Evolutionary conservation across 768 basidiomycete genomes (phyloP), one percentile per base, ranked within the genome.

Genomic region (Mycena vitilis): DNA sequence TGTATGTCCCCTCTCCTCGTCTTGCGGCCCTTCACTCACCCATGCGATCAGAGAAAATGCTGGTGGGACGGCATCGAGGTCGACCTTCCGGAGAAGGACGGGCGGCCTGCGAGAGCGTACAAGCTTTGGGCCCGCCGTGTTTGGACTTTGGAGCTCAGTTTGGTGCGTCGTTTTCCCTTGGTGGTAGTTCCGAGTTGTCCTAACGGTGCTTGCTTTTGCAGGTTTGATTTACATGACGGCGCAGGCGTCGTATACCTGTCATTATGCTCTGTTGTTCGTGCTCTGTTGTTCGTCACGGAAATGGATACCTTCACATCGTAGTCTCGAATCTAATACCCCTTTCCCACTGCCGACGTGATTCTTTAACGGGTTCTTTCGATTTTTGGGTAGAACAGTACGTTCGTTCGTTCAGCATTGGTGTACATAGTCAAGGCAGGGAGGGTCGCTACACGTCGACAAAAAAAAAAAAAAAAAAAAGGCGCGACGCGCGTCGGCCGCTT

Each of bases 41-140:
- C 42, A n/a, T 38, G 16, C 71, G 64, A 65, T n/a, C 68, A 98
- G 96, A 86, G 98, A 48, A 99, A 99, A 83, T 99, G 97, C 81
- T 99, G 98, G 98, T 99, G 98, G 98, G 98, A 99, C 74, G 97
- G 97, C 13, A 85, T 96, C 45, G 95, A 97, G 71, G 89, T 97
- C 22, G 94, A 98, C 61, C 77, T 98, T 49, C 88, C 92, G 10
- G 83, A 86, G 5, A 77, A 83, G 1, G 88, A 82, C 5, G 85
- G 85, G 44, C 80, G 87, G 58, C 75, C 85, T 9, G 81, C 85
- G 11, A 83, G 86, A 73, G 81, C 79, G 12, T 87, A 96, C 73
- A 98, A 98, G 80, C 86, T 99, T 53, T 99, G 98, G 97, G 96
- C 97, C 22, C 88, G 98, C 65, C 84, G 98, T 65, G 98, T 99